Conservation (phyloP, 208 protist species). For the Crithidia brevicula region DNA sequence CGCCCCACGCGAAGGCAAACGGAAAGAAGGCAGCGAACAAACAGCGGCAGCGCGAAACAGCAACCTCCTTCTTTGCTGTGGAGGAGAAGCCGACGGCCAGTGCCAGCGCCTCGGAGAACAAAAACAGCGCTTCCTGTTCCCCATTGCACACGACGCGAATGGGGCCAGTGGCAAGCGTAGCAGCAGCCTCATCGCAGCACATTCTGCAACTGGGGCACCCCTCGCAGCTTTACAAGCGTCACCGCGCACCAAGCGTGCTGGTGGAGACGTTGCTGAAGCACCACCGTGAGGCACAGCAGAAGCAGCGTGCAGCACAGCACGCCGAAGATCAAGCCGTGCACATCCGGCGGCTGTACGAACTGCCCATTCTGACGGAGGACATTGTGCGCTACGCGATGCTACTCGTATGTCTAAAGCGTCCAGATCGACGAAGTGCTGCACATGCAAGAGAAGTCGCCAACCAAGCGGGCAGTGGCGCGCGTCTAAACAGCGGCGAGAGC, state of each 20-base stretch:
- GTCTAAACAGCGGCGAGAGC: neutral
- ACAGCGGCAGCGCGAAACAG: too few species aligned
- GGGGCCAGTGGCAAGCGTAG: too few species aligned
- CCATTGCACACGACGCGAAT: too few species aligned
- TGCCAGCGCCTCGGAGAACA: neutral
- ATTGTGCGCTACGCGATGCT: constrained; percentile 28
- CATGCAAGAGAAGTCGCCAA: too few species aligned
- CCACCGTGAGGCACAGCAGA: constrained; percentile 11
- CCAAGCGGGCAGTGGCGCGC: neutral
- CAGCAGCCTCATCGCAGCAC: neutral
- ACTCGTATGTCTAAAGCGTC: constrained; percentile 18
- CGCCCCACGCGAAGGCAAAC: too few species aligned
- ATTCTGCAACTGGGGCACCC: constrained; percentile 24
- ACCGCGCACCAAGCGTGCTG: constrained; percentile 21
- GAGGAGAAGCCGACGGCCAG: neutral
- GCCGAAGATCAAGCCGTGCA: constrained; percentile 22
- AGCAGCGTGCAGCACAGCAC: constrained; percentile 18
- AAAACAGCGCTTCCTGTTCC: too few species aligned
- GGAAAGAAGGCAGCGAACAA: too few species aligned
- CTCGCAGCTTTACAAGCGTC: constrained; percentile 15
- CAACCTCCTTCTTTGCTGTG: neutral
- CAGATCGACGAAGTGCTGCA: neutral
- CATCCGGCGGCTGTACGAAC: constrained; percentile 28
- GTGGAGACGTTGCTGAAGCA: constrained; percentile 26
- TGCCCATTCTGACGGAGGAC: constrained; percentile 30